Conservation (phyloP, 495 filamentous ascomycete genomes). For the Podospora comata region DNA sequence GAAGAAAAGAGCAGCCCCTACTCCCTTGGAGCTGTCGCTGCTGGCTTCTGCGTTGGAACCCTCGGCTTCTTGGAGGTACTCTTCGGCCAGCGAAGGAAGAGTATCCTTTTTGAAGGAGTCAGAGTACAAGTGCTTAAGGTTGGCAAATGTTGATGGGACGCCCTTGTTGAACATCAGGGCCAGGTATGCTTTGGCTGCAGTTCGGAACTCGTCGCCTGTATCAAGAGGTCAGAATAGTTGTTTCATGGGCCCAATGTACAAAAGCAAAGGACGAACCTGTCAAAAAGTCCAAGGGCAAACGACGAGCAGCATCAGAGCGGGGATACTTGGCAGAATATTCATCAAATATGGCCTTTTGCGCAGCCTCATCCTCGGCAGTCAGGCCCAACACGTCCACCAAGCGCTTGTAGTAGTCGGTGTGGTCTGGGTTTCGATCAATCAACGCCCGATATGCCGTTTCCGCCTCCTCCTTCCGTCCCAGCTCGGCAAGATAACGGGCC, state of each 20-base stretch:
- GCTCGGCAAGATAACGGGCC: slow-evolving; percentile 77
- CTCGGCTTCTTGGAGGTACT: slow-evolving; percentile 61
- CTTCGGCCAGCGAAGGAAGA: slow-evolving; percentile 72
- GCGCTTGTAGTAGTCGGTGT: slow-evolving; percentile 77
- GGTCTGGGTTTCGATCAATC: slow-evolving; percentile 83
- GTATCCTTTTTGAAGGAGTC: slow-evolving; percentile 70
- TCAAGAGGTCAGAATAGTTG: neutral
- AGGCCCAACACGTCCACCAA: slow-evolving; percentile 68
- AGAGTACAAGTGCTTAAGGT: slow-evolving; percentile 86
- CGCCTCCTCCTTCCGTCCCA: slow-evolving; percentile 78
- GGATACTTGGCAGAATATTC: slow-evolving; percentile 77
- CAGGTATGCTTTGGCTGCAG: slow-evolving; percentile 77
- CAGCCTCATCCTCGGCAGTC: slow-evolving; percentile 55
- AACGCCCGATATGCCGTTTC: slow-evolving; percentile 74
- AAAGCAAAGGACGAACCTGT: slow-evolving; percentile 50
- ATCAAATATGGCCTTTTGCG: slow-evolving; percentile 69
- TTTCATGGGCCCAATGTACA: neutral
- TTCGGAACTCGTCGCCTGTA: slow-evolving; percentile 70
- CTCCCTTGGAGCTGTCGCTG: slow-evolving; percentile 61
- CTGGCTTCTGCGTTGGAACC: slow-evolving; percentile 44
- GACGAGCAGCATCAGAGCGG: slow-evolving; percentile 76
- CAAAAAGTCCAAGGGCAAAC: slow-evolving; percentile 87
- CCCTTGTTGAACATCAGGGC: slow-evolving; percentile 87
- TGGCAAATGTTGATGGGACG: slow-evolving; percentile 94
- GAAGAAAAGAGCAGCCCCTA: slow-evolving; percentile 80